phyloP scores from a whole-genome alignment of 1,139 yeast genomes.

The Pichia norvegensis region DNA sequence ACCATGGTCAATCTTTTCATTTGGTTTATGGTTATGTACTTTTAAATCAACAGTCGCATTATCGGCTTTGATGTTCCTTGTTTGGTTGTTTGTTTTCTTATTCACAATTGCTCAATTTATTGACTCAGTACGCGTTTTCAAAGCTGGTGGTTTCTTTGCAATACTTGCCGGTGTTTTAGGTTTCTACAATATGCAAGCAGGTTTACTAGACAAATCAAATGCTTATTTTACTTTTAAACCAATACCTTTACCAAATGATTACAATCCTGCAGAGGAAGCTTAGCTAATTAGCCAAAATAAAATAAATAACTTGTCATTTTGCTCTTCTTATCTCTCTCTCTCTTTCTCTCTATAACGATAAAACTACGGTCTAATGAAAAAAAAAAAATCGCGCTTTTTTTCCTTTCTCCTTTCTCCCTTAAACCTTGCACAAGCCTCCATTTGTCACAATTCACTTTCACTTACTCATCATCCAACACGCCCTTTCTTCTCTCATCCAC shows the following conservation, averaged over 20 bases:
- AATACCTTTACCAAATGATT: conserved; percentile 31
- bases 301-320: too few species aligned
- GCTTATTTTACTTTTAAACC: conserved; percentile 34
- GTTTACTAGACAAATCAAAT: conserved; percentile 34
- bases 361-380: too few species aligned
- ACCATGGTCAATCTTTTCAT: conserved; percentile 64
- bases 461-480: neutral
- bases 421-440: neutral
- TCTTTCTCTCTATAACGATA: neutral
- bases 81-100: conserved; percentile 49
- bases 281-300: neutral
- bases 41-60: conserved; percentile 60
- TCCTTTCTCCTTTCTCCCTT: neutral
- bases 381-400: too few species aligned
- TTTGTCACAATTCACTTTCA: too few species aligned
- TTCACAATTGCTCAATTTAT: conserved; percentile 51
- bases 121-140: conserved; percentile 37
- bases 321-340: neutral
- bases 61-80: conserved; percentile 43
- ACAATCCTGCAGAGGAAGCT: conserved; percentile 16
- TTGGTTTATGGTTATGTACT: conserved; percentile 49
- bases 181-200: conserved; percentile 47
- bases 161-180: conserved; percentile 53
- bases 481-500: neutral
- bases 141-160: conserved; percentile 71